Conservation (phyloP, 225 moss, liverwort and hornwort species). For the Physcomitrellopsis africana region DNA sequence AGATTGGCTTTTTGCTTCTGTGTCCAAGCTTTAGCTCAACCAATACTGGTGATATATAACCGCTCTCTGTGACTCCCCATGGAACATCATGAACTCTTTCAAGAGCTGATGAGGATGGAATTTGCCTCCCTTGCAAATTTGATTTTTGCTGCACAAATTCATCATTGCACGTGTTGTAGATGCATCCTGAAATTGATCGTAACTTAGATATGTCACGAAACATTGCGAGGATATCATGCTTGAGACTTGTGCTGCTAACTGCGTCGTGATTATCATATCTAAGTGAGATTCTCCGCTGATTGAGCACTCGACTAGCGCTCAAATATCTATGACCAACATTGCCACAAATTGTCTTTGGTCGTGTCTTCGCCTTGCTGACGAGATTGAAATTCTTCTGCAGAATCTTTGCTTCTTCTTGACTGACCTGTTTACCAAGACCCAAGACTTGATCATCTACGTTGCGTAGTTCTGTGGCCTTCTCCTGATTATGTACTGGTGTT, state of each 20-base stretch:
- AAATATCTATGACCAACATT: background rate
- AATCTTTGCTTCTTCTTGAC: background rate
- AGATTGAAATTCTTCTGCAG: background rate
- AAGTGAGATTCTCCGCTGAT: background rate
- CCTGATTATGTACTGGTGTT: background rate
- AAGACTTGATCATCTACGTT: background rate
- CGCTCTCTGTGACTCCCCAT: too few relatives aligned
- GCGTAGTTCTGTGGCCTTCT: background rate
- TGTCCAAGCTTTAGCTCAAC: background rate
- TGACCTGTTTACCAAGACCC: background rate
- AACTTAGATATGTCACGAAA: background rate
- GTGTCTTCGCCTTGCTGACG: background rate
- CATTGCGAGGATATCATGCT: background rate
- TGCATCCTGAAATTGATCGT: background rate
- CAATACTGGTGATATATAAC: background rate
- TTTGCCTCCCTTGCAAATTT: background rate
- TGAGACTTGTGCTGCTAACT: background rate
- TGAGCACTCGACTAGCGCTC: background rate
- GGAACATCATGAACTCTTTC: background rate
- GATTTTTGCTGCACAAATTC: background rate
- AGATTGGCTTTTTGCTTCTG: background rate
- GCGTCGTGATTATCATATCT: background rate
- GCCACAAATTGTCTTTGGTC: background rate
- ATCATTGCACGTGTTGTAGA: background rate
- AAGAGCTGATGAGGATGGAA: background rate